These are phyloP conservation scores for Stromatinia cepivora DNA, from an alignment of 2,329 filamentous ascomycete genomes.

Conservation along the genomic window DNA sequence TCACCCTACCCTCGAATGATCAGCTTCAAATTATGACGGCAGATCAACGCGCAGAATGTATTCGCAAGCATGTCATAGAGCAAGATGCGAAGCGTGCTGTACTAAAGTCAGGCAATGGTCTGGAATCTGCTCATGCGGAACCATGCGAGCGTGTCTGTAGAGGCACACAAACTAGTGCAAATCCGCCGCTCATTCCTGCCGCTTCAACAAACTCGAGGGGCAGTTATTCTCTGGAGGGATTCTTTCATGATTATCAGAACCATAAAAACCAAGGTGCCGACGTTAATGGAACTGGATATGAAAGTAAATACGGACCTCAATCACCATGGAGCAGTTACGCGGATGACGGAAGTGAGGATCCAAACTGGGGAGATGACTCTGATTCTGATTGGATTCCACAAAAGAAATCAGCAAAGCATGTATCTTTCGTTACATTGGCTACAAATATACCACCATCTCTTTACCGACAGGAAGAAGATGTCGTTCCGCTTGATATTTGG, in stretches of 20 bases:
- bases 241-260: background rate
- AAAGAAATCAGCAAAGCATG: background rate
- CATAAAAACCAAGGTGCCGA: no score
- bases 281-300: background rate
- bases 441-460: background rate
- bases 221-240: background rate
- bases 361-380: background rate
- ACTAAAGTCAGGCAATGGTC: background rate
- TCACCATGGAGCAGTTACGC: background rate
- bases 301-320: background rate
- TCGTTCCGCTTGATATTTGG: background rate
- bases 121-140: background rate
- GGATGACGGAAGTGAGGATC: background rate
- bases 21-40: background rate
- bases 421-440: background rate
- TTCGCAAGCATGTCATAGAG: background rate
- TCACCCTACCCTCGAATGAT: conserved; percentile 3
- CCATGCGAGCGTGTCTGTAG: background rate
- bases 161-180: background rate
- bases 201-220: background rate
- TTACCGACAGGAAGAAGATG: background rate
- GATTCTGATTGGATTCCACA: background rate
- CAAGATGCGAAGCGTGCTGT: background rate
- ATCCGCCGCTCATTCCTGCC: no score
- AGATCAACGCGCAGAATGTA: conserved; percentile 2